A percentile compares a stretch with the other conserved stretches of the same genome.
Conservation (phyloP, 257 asterid species). For the Hygrophila difformis region DNA sequence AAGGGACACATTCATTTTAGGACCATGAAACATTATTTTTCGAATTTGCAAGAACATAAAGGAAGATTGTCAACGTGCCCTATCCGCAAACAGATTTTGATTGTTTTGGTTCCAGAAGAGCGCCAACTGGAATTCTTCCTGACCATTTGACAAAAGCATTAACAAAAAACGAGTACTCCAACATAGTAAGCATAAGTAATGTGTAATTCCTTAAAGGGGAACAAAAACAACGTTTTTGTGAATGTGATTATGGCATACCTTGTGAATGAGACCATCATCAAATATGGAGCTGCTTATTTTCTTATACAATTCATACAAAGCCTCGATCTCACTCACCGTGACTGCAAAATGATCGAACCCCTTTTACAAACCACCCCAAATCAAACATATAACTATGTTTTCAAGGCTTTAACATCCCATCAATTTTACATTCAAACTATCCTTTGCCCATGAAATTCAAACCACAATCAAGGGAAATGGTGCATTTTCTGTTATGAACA, state of each 20-base stretch:
- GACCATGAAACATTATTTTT: neutral
- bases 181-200: too few relatives aligned
- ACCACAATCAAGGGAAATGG: too few relatives aligned
- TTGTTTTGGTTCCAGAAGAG: constrained; percentile 64
- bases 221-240: neutral
- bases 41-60: neutral
- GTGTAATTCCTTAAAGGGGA: too few relatives aligned
- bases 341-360: constrained; percentile 31
- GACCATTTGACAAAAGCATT: constrained; percentile 15
- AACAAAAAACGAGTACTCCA: too few relatives aligned
- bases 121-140: constrained; percentile 97
- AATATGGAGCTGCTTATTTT: constrained; percentile 76
- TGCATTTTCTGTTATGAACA: too few relatives aligned
- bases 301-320: constrained; percentile 64
- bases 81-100: constrained; percentile 73
- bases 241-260: constrained; percentile 44
- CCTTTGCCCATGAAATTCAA: too few relatives aligned
- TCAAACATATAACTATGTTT: too few relatives aligned
- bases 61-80: constrained; percentile 37
- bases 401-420: too few relatives aligned
- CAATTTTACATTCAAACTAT: too few relatives aligned
- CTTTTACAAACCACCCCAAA: neutral
- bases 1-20: constrained; percentile 6
- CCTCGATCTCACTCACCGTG: constrained; percentile 85
- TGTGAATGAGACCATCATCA: constrained; percentile 86